Base-by-base conservation (phyloP, 1,284 basidiomycete genomes). In the Xerocomus minutiporus region DNA sequence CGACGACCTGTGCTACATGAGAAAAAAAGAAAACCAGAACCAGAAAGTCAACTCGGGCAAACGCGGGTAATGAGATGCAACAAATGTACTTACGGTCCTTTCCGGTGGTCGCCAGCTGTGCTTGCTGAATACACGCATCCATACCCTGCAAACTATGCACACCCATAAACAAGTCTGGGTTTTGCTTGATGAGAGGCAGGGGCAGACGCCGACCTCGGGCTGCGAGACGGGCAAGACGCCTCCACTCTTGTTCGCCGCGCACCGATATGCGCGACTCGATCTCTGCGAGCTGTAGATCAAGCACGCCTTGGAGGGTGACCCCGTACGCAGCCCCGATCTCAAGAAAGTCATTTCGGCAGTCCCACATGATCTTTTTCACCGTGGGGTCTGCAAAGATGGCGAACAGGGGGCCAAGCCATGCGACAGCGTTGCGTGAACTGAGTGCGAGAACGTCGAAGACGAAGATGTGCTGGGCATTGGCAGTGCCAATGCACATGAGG, bases 241-340 rank as follows among this genome's bases (percentile, higher is more conserved):
- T 61, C 51, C 58, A 53, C 11, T 75, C 71, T 35, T 57, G 61
- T 48, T 74, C 73, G 8, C 66, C 66, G 25, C 67, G 63, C 34
- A 67, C 51, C 8, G 58, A 52, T 31, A 50, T 12, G 17, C 73
- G 66, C 8, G 73, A 72, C 43, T 64, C 45, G 43, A 73, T 60
- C 52, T 74, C 72, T 4, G 62, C 74, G n/a, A 77, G 62, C 51
- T 77, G 76, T 36, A 77, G 65, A 50, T 77, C 75, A 15, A 77
- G 57, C 6, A 75, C 66, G 20, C 65, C 63, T 12, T 64, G 62
- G 28, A 76, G 60, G 0, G 42, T 26, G 8, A 72, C 59, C 1
- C 65, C 68, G 34, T 70, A 71, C 1, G 59, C 55, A 11, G 60
- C 52, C 4, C 35, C 58, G 2, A 78, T 63, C 57, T 77, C 75